phyloP scores from a whole-genome alignment of 148 eudicot genomes.

The Dianthus caryophyllus region DNA sequence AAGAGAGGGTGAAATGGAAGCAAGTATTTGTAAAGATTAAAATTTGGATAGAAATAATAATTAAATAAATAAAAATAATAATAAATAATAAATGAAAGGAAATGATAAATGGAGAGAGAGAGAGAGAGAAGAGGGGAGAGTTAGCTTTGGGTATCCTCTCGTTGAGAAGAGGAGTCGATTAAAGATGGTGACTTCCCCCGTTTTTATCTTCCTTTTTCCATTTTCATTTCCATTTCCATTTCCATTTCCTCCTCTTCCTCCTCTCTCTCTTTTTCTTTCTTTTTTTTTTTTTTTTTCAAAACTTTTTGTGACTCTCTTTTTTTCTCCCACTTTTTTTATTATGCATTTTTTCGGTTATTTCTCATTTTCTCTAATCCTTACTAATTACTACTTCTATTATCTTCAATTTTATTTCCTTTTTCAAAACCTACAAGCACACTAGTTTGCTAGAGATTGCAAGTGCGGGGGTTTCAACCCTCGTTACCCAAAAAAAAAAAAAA shows the following conservation, averaged over 20 bases:
- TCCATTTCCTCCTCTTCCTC: neutral
- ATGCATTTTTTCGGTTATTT: no score
- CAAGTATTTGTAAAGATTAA: conserved; percentile 33
- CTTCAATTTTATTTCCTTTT: no score
- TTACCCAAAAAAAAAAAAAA: no score
- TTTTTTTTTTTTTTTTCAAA: neutral
- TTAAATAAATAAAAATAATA: conserved; percentile 21
- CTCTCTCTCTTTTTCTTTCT: neutral
- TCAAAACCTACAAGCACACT: no score
- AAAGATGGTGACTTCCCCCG: conserved; percentile 53
- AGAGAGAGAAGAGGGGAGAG: conserved; percentile 15
- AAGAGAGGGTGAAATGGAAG: conserved; percentile 2
- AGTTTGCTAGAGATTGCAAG: no score
- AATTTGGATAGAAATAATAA: conserved; percentile 34
- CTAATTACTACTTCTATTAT: no score
- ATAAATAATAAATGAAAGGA: conserved; percentile 4
- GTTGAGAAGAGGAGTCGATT: conserved; percentile 49
- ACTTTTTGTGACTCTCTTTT: neutral
- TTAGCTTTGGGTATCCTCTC: conserved; percentile 59
- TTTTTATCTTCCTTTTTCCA: conserved; percentile 31
- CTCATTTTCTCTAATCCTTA: no score
- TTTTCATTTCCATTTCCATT: conserved; percentile 12
- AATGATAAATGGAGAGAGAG: conserved; percentile 25
- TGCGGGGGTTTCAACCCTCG: no score
- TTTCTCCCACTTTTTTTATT: no score